Evolutionary conservation across 2,329 filamentous ascomycete species (phyloP).

Genomic region (Claviceps spartinae): DNA sequence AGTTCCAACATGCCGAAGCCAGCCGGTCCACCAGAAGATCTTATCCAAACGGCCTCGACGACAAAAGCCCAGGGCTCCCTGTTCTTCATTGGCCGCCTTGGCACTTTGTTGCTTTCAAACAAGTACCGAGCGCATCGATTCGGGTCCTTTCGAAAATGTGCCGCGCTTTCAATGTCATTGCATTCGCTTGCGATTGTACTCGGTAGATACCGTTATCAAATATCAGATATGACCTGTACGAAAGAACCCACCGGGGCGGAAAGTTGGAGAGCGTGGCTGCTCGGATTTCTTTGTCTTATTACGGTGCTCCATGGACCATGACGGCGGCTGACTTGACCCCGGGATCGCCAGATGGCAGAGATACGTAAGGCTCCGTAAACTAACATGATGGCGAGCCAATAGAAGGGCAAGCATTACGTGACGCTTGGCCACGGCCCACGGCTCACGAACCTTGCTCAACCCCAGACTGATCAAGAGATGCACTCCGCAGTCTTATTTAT

Average conservation of each 20-base stretch:
- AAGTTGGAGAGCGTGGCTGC: not conserved
- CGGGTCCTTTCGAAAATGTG: too few species aligned
- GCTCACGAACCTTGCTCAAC: not conserved
- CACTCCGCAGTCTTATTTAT: not conserved
- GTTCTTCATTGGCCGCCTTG: not conserved
- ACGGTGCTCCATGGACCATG: not conserved
- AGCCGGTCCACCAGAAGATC: not conserved
- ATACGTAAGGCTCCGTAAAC: slow-evolving; percentile 1
- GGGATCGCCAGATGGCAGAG: not conserved
- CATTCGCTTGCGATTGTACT: not conserved
- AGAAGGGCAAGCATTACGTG: slow-evolving; percentile 5
- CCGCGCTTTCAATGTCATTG: not conserved
- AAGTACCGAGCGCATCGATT: too few species aligned
- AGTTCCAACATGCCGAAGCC: slow-evolving; percentile 5
- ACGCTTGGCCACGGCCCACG: not conserved
- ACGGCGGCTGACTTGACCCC: slow-evolving; percentile 1
- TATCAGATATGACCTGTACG: not conserved
- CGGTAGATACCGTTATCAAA: not conserved
- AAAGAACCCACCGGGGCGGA: not conserved
- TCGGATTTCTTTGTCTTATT: not conserved
- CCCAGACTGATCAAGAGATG: slow-evolving; percentile 1
- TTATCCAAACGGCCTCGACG: not conserved
- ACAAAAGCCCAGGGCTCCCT: not conserved
- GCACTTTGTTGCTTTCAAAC: not conserved
- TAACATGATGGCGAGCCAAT: slow-evolving; percentile 8